Conservation (phyloP, 2,329 filamentous ascomycete species). For the Diaporthe citriasiana region DNA sequence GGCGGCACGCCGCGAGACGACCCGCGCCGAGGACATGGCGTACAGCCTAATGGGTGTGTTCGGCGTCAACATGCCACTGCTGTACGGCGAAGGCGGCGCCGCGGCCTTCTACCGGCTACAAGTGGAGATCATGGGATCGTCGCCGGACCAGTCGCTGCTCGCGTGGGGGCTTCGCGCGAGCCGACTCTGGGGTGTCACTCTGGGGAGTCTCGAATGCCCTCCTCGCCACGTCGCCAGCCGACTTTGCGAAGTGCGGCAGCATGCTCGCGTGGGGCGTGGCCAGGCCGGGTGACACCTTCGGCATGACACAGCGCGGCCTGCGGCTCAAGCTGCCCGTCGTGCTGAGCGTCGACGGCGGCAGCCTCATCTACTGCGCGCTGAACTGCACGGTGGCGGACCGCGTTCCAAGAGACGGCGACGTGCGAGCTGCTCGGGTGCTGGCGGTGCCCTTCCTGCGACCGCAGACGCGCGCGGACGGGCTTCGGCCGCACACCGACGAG, state of each 20-base stretch:
- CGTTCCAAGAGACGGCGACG: not conserved
- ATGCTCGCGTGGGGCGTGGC: not conserved
- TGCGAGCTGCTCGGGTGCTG: not conserved
- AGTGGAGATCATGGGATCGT: conserved; percentile 30
- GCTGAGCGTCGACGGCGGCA: not conserved
- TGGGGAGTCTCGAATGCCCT: not conserved
- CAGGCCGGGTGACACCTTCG: not conserved
- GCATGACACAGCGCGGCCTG: not conserved
- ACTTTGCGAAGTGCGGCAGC: not conserved
- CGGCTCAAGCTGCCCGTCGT: not conserved
- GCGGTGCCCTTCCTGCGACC: not conserved
- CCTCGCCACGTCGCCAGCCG: not conserved
- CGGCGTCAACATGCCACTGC: conserved; percentile 35
- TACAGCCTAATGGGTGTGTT: conserved; percentile 39
- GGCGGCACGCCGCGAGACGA: conserved; percentile 20
- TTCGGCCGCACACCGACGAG: not conserved
- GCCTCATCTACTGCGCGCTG: not conserved
- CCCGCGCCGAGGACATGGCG: conserved; percentile 31
- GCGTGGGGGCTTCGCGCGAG: conserved; percentile 4
- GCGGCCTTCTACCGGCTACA: conserved; percentile 31
- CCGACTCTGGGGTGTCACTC: not conserved
- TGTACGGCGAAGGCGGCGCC: conserved; percentile 30
- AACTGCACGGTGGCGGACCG: not conserved
- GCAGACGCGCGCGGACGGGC: not conserved
- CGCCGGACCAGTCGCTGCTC: conserved; percentile 8